A percentile compares a stretch with the other conserved stretches of the same genome.
phyloP scores from a whole-genome alignment of 2,329 filamentous ascomycete species.

The Ophiosphaerella herpotricha region DNA sequence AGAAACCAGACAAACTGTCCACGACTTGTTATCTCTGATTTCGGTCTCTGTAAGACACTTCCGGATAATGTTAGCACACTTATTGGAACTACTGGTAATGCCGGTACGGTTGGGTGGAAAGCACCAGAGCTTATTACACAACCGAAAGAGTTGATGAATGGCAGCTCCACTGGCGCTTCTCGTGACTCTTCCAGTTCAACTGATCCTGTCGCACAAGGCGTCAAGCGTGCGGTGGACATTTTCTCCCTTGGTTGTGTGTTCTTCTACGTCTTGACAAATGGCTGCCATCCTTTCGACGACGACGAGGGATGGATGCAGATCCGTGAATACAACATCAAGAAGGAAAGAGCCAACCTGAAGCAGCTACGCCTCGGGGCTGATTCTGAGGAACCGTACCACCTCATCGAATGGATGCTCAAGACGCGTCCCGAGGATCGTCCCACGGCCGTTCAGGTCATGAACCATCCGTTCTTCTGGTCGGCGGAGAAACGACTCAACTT shows the following conservation, averaged over 20 bases:
- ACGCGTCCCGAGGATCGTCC: conserved; percentile 70
- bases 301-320: conserved; percentile 85
- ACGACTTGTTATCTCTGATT: conserved; percentile 94
- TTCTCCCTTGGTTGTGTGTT: conserved; percentile 98
- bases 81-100: conserved; percentile 90
- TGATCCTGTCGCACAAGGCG: conserved; percentile 65
- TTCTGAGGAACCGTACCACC: conserved; percentile 81
- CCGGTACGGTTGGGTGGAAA: conserved; percentile 94
- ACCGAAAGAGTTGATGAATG: conserved; percentile 49
- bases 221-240: conserved; percentile 95
- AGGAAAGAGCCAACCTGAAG: conserved; percentile 75
- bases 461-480: conserved; percentile 96
- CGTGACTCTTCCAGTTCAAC: conserved; percentile 47
- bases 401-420: conserved; percentile 80
- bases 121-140: conserved; percentile 85
- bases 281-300: conserved; percentile 90
- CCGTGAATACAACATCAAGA: conserved; percentile 94
- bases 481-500: conserved; percentile 87
- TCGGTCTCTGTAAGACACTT: conserved; percentile 95
- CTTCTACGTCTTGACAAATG: conserved; percentile 95
- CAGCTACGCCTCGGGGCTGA: conserved; percentile 81
- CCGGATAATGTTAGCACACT: conserved; percentile 94
- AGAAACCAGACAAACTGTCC: conserved; percentile 71
- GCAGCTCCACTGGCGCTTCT: conserved; percentile 50
- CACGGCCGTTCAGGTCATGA: conserved; percentile 76